These are phyloP conservation scores for Candida vartiovaarae DNA, from an alignment of 805 yeast species.

Conservation along the genomic window DNA sequence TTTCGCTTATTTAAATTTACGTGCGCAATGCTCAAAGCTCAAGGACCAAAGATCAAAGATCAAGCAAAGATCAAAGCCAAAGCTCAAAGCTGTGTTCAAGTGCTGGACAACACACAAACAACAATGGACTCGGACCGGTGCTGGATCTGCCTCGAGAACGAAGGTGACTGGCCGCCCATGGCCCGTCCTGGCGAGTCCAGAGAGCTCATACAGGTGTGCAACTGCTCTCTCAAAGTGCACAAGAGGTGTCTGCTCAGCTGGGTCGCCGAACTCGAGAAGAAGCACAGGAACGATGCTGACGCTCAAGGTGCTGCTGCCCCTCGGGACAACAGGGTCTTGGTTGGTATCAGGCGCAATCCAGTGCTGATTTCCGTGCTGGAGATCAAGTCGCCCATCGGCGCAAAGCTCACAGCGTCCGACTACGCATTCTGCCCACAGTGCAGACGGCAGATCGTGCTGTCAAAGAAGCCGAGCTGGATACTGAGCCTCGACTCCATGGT, in stretches of 20 bases:
- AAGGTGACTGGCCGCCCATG: constrained; percentile 13
- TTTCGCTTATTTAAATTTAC: too few species aligned
- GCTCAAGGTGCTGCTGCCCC: neutral
- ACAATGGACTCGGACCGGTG: constrained; percentile 6
- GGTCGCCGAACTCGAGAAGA: constrained; percentile 25
- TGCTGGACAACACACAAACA: too few species aligned
- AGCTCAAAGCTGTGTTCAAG: too few species aligned
- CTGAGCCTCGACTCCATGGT: constrained; percentile 10
- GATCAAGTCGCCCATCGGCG: constrained; percentile 2
- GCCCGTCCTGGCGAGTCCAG: constrained; percentile 23
- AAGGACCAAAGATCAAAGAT: too few species aligned
- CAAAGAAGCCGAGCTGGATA: constrained; percentile 14
- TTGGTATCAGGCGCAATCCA: neutral
- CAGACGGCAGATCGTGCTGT: constrained; percentile 24
- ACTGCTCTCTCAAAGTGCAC: constrained; percentile 32
- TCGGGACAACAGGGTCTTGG: neutral
- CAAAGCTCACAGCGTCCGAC: constrained; percentile 2
- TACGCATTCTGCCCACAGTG: constrained; percentile 33
- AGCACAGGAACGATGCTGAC: constrained; percentile 2
- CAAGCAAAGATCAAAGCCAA: too few species aligned
- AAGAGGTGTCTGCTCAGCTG: constrained; percentile 31
- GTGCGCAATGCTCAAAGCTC: too few species aligned
- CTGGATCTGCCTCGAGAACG: constrained; percentile 15
- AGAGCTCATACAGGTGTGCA: constrained; percentile 31
- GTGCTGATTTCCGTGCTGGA: neutral